A percentile compares a stretch with the other conserved stretches of the same genome.
phyloP scores from a whole-genome alignment of 1,284 basidiomycete species.

The Melanopsichium pennsylvanicum region DNA sequence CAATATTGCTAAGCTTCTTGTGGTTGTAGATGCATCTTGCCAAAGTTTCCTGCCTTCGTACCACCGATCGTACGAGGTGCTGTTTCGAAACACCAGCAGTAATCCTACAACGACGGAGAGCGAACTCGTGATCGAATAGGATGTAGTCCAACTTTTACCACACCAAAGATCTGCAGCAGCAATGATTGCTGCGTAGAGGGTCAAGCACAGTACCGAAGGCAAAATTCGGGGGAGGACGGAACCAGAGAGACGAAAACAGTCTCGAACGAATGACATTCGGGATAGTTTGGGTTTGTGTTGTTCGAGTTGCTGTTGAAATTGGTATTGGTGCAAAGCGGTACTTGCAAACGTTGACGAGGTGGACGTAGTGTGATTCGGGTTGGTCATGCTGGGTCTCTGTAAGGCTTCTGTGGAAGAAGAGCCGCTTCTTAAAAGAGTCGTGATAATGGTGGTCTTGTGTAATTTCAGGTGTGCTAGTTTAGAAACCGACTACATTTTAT shows the following conservation, averaged over 20 bases:
- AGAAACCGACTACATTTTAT: too few relatives aligned
- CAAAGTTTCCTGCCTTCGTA: conserved; percentile 88
- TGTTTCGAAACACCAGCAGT: conserved; percentile 64
- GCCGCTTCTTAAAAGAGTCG: too few relatives aligned
- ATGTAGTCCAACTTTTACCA: conserved; percentile 72
- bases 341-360: too few relatives aligned
- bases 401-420: too few relatives aligned
- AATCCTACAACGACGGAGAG: conserved; percentile 84
- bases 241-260: conserved; percentile 76
- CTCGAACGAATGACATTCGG: conserved; percentile 78
- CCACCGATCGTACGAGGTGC: conserved; percentile 71
- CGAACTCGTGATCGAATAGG: conserved; percentile 81
- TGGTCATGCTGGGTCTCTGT: too few relatives aligned
- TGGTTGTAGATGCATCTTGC: conserved; percentile 67
- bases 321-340: too few relatives aligned
- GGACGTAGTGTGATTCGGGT: too few relatives aligned
- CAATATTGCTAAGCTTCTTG: conserved; percentile 73
- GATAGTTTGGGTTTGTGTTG: too few relatives aligned
- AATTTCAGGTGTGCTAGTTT: too few relatives aligned
- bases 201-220: conserved; percentile 79
- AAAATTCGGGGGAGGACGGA: conserved; percentile 71
- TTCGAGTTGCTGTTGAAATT: too few relatives aligned
- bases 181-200: conserved; percentile 73
- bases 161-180: conserved; percentile 73
- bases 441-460: too few relatives aligned